Percentiles rank a stretch among this genome's conserved stretches.
phyloP scores from a whole-genome alignment of 2,329 filamentous ascomycete species.

The Rasamsonia emersonii region DNA sequence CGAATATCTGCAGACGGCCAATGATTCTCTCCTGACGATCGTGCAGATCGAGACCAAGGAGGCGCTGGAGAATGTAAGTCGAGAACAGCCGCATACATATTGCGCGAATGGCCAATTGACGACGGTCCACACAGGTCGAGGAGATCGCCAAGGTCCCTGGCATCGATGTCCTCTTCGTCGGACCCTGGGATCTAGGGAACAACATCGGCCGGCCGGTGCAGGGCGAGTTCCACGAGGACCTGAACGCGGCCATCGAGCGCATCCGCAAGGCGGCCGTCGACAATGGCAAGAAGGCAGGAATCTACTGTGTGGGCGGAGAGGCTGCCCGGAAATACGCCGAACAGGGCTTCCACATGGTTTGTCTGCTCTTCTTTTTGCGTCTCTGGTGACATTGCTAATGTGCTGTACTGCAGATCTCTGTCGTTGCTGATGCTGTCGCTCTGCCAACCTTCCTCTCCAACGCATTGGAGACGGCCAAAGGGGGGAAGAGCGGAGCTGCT shows the following conservation, averaged over 20 bases:
- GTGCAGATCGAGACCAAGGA: slow-evolving; percentile 36
- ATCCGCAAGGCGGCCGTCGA: slow-evolving; percentile 44
- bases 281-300: slow-evolving; percentile 46
- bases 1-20: slow-evolving; percentile 49
- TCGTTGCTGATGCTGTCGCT: slow-evolving; percentile 38
- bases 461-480: slow-evolving; percentile 25
- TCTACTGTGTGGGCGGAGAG: slow-evolving; percentile 47
- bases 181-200: slow-evolving; percentile 50
- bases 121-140: slow-evolving; percentile 33
- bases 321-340: slow-evolving; percentile 45
- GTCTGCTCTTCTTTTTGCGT: background rate
- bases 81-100: too few relatives aligned
- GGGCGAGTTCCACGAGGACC: slow-evolving; percentile 40
- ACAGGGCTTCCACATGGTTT: slow-evolving; percentile 39
- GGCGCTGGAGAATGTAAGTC: slow-evolving; percentile 28
- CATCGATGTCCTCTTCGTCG: slow-evolving; percentile 46
- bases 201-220: slow-evolving; percentile 48
- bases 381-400: slow-evolving; percentile 3
- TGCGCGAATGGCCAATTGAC: background rate
- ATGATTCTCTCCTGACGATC: slow-evolving; percentile 44
- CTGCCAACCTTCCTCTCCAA: slow-evolving; percentile 34
- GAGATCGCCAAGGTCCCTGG: slow-evolving; percentile 46
- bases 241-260: slow-evolving; percentile 43
- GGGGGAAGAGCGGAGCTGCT: slow-evolving; percentile 11
- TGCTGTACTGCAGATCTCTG: slow-evolving; percentile 23